A percentile compares a stretch with the other conserved stretches of the same genome.
phyloP scores from a whole-genome alignment of 441 rosid genomes.

The Populus tomentosa region DNA sequence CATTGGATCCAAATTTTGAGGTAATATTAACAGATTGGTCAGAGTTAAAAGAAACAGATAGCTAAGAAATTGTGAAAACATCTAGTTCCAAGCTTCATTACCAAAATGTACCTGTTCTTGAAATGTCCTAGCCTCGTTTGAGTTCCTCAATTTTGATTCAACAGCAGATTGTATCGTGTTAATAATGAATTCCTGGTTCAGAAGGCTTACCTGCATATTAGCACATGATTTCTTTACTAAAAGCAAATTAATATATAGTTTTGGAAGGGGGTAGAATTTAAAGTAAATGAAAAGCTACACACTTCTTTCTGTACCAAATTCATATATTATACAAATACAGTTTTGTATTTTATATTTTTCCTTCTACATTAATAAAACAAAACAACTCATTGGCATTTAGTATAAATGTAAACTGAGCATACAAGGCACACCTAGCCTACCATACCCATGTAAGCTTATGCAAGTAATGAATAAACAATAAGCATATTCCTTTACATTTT shows the following conservation, averaged over 20 bases:
- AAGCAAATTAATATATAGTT: neutral
- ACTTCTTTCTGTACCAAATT: neutral
- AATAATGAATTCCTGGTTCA: constrained; percentile 80
- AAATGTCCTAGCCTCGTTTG: constrained; percentile 69
- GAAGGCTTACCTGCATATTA: constrained; percentile 76
- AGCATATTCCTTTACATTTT: neutral
- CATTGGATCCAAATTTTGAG: neutral
- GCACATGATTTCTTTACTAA: neutral
- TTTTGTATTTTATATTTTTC: neutral
- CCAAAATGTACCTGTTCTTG: constrained; percentile 65
- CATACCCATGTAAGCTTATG: neutral
- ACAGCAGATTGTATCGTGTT: constrained; percentile 75
- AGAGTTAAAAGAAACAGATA: neutral
- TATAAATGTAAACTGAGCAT: neutral
- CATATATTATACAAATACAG: neutral
- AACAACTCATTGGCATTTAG: neutral
- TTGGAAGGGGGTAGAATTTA: neutral
- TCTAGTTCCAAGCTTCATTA: constrained; percentile 9
- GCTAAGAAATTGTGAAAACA: constrained; percentile 2
- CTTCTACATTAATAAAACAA: neutral
- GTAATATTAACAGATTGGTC: neutral
- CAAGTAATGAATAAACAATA: neutral
- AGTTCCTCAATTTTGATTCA: constrained; percentile 65
- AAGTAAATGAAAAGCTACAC: neutral
- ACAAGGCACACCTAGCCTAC: neutral